Base-by-base conservation (phyloP, 2,329 filamentous ascomycete species). In the Xylaria sp. region DNA sequence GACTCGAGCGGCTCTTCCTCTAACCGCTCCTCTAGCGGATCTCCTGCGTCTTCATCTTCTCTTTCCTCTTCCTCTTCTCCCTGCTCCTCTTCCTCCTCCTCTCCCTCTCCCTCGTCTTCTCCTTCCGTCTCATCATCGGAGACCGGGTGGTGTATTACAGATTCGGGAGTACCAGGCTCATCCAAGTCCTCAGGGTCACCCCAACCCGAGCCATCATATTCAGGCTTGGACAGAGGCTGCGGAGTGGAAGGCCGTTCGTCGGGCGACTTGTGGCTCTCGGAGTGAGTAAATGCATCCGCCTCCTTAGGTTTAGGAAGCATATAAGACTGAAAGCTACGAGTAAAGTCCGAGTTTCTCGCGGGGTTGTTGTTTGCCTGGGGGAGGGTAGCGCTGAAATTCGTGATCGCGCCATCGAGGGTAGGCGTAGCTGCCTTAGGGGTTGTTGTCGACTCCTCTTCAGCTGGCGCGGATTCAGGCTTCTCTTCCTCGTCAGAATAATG, bases 141-240 rank as follows among this genome's bases (percentile, higher is more conserved):
- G 44, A 90, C 71, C 2, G 86, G 85, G 66, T 92, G 90, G 57
- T 90, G 89, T 60, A 97, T 93, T 19, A 97, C 92, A 6, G 93
- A 97, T 45, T 92, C 90, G 13, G 93, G 92, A 7, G 91, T 95
- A 29, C 85, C 83, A 8, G 85, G 85, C 58, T 88, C 86, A 1
- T 83, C 75, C 1, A 81, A 78, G 50, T 77, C 73, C 70, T 80
- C 62, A 77, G 70, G 80, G 44, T 82, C 80, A 34, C 66, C 66
- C 66, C 66, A 69, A 19, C 84, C 80, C 52, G 83, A 76, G 53
- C 88, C 81, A 64, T 87, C 79, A 67, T 89, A 87, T 54, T 85
- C 83, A 22, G 78, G 84, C 72, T 80, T 89, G 38, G 82, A 80
- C 11, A 81, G 67, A 9, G 66, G 69, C 52, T 76, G 71, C 1